A percentile compares a stretch with the other conserved stretches of the same genome.
phyloP scores from a whole-genome alignment of 1,284 basidiomycete genomes.

The Schizophyllum amplum region DNA sequence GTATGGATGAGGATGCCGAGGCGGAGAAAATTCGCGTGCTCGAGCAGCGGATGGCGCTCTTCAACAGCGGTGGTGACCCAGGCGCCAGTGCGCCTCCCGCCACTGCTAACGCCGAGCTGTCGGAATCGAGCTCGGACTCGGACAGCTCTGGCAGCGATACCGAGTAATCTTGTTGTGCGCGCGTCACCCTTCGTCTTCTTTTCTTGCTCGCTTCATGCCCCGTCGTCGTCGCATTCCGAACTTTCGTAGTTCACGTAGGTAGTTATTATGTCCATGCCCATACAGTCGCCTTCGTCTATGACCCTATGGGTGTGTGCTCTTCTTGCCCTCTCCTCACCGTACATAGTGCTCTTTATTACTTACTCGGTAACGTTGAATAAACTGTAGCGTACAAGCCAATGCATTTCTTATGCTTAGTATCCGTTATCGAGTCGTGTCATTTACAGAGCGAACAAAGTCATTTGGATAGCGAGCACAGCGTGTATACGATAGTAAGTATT shows the following conservation, averaged over 20 bases:
- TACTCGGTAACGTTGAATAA: neutral
- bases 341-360: neutral
- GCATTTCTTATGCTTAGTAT: neutral
- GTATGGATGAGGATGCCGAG: conserved; percentile 86
- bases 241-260: neutral
- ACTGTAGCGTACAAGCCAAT: neutral
- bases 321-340: neutral
- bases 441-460: neutral
- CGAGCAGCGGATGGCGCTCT: conserved; percentile 73
- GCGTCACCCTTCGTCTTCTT: neutral
- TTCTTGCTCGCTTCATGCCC: neutral
- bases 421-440: neutral
- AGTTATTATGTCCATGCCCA: neutral
- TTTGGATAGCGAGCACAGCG: neutral
- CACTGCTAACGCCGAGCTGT: conserved; percentile 16
- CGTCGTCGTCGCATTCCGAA: neutral
- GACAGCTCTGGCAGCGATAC: conserved; percentile 79
- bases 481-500: too few species aligned
- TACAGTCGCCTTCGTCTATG: neutral
- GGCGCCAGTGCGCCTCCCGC: conserved; percentile 47
- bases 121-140: conserved; percentile 67
- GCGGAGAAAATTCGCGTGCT: conserved; percentile 84
- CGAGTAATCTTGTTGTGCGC: conserved; percentile 38
- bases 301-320: neutral
- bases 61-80: conserved; percentile 47